These are phyloP conservation scores for Voacanga thouarsii DNA, from an alignment of 257 asterid genomes.

Conservation along the genomic window DNA sequence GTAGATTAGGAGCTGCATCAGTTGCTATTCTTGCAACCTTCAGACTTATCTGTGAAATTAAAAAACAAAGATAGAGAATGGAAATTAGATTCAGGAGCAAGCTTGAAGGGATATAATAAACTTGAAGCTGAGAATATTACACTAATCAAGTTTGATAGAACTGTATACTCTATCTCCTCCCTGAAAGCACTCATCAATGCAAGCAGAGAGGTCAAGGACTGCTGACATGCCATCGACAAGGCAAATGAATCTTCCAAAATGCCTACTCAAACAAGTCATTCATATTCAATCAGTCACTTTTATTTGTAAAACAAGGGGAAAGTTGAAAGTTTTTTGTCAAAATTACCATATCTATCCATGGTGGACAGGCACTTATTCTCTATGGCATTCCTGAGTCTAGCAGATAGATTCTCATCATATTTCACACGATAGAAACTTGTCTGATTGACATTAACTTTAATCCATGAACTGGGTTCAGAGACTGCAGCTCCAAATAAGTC, in stretches of 20 bases:
- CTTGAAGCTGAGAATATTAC: slow-evolving; percentile 41
- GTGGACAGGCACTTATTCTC: slow-evolving; percentile 67
- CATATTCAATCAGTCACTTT: slow-evolving; percentile 12
- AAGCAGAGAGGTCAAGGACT: slow-evolving; percentile 72
- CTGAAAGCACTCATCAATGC: slow-evolving; percentile 80
- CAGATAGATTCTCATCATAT: slow-evolving; percentile 76
- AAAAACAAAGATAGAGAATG: slow-evolving; percentile 14
- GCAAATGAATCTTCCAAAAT: slow-evolving; percentile 82
- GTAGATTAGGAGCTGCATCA: slow-evolving; percentile 73
- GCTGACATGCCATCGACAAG: slow-evolving; percentile 80
- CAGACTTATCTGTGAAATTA: slow-evolving; percentile 57
- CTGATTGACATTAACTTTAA: slow-evolving; percentile 79
- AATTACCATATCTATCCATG: slow-evolving; percentile 75
- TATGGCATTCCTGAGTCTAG: slow-evolving; percentile 78
- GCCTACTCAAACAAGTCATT: slow-evolving; percentile 53
- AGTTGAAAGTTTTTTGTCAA: not conserved
- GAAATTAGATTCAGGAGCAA: slow-evolving; percentile 7
- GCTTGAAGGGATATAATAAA: slow-evolving; percentile 11
- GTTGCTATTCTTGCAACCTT: slow-evolving; percentile 62
- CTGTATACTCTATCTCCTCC: slow-evolving; percentile 77
- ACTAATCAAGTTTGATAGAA: slow-evolving; percentile 68
- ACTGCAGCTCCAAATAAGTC: slow-evolving; percentile 47
- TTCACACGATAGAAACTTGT: slow-evolving; percentile 86
- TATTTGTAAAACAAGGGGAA: slow-evolving; percentile 5
- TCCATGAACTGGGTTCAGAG: slow-evolving; percentile 57